Evolutionary conservation across 2,329 filamentous ascomycete species (phyloP), one percentile per base, ranked within the genome.

Genomic region (Aureobasidium sp.): DNA sequence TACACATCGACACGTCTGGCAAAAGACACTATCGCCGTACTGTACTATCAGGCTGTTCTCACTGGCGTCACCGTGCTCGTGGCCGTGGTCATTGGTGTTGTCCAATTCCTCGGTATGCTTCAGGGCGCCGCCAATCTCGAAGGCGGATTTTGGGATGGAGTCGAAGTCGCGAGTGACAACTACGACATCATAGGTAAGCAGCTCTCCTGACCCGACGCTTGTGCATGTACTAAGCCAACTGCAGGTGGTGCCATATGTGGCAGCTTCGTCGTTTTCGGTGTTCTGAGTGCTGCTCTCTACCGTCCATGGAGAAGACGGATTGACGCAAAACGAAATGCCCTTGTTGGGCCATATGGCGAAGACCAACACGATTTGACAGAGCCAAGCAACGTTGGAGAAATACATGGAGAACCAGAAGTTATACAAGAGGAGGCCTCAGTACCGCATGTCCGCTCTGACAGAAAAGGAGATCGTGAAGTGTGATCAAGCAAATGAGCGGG

Each of bases 41-140:
- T 96, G 1, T 97, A 97, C 76, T 97, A 97, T 75, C 95, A 91
- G 14, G 89, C 93, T 67, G 88, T 96, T 0, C 80, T 96, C 31
- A 96, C 91, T 0, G 84, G 82, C 3, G 84, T 96, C 57, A 97
- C 91, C 0, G 88, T 96, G 27, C 76, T 89, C 5, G 91, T 96
- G 0, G 90, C 91, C 1, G 83, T 90, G 2, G 87, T 94, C 31
- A 96, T 97, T 67, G 93, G 93, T 24, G 79, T 88, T 17, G 82
- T 97, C 27, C 94, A 99, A 73, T 77, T 96, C 0, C 78, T 97
- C 12, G 91, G 86, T 1, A 79, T 97, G 11, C 80, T 91, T 1
- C 78, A 90, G 60, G 90, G 92, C 68, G 86, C 93, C 0, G 87
- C 88, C 0, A 79, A 88, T 59, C 88, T 89, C 0, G 76, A 81